These are phyloP conservation scores for Colletotrichum musicola DNA, from an alignment of 2,329 filamentous ascomycete genomes.

Conservation along the genomic window DNA sequence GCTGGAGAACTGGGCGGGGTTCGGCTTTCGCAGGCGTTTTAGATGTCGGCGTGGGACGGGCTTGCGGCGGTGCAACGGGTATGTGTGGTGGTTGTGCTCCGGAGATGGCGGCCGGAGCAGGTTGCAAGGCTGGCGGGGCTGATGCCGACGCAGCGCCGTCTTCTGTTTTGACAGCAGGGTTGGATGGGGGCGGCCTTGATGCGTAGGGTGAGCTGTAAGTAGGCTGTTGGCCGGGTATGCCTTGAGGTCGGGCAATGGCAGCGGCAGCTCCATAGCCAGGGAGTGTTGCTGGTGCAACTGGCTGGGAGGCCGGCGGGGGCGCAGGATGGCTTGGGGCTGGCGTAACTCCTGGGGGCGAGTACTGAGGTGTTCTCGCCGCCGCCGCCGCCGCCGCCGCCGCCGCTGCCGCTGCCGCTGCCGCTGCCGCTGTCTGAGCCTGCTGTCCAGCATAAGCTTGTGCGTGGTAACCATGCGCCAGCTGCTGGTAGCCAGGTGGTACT, in stretches of 20 bases:
- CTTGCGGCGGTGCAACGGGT: slow-evolving; percentile 35
- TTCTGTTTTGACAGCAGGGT: slow-evolving; percentile 40
- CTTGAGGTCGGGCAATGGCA: slow-evolving; percentile 40
- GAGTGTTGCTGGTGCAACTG: slow-evolving; percentile 43
- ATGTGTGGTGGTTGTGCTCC: slow-evolving; percentile 32
- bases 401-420: neutral
- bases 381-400: slow-evolving; percentile 3
- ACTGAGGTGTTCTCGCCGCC: slow-evolving; percentile 34
- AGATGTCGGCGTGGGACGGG: slow-evolving; percentile 34
- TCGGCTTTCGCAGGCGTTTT: slow-evolving; percentile 34
- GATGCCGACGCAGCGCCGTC: slow-evolving; percentile 35
- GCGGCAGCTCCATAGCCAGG: slow-evolving; percentile 43
- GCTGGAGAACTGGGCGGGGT: slow-evolving; percentile 56
- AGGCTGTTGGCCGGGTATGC: slow-evolving; percentile 41
- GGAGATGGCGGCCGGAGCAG: slow-evolving; percentile 31
- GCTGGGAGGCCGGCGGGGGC: slow-evolving; percentile 43
- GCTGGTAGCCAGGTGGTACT: slow-evolving; percentile 51
- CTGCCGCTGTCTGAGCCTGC: slow-evolving; percentile 16
- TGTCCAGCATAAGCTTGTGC: slow-evolving; percentile 38
- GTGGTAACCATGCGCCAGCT: slow-evolving; percentile 51
- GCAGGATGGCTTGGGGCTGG: slow-evolving; percentile 39
- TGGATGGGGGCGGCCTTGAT: slow-evolving; percentile 43
- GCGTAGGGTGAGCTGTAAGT: slow-evolving; percentile 49
- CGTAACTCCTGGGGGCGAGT: slow-evolving; percentile 34
- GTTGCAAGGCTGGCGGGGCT: slow-evolving; percentile 16